A percentile compares a stretch with the other conserved stretches of the same genome.
Conservation (phyloP, 768 basidiomycete species). For the Hypholoma fasciculare region DNA sequence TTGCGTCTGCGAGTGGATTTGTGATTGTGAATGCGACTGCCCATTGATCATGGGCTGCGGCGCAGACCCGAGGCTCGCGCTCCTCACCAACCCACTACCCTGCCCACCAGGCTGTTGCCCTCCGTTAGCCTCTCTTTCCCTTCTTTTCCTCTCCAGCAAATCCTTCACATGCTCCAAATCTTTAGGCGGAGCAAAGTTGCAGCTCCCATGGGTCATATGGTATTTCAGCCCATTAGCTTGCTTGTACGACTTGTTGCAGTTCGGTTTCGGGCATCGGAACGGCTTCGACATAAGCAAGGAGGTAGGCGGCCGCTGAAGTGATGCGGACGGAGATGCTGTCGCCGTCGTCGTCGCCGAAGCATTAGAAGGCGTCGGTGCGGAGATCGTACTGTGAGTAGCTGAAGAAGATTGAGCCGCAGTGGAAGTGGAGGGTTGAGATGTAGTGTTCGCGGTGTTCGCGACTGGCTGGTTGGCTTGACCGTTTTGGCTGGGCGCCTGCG, state of each 20-base stretch:
- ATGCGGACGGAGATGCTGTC: background rate
- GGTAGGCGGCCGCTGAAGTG: slow-evolving; percentile 1
- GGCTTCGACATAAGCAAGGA: slow-evolving; percentile 74
- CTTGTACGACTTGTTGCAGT: slow-evolving; percentile 96
- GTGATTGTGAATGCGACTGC: background rate
- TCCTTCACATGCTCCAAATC: slow-evolving; percentile 78
- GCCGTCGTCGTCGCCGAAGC: background rate
- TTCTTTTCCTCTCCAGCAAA: slow-evolving; percentile 57
- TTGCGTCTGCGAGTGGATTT: slow-evolving; percentile 6
- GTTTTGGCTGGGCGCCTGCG: background rate
- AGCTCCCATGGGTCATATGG: slow-evolving; percentile 90
- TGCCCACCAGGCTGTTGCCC: background rate
- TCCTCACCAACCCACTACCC: slow-evolving; percentile 15
- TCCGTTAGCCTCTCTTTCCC: slow-evolving; percentile 32
- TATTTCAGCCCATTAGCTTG: slow-evolving; percentile 95
- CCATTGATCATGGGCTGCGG: background rate
- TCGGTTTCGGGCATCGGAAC: slow-evolving; percentile 91
- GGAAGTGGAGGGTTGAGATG: background rate
- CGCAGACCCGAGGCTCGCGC: slow-evolving; percentile 20
- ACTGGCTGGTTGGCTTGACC: background rate
- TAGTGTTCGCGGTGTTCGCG: background rate
- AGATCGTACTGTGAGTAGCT: background rate
- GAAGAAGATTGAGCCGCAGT: background rate
- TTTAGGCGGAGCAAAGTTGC: slow-evolving; percentile 91
- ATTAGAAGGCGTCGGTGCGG: background rate